Base-by-base conservation (phyloP, 257 asterid genomes). In the Petunia axillaris region DNA sequence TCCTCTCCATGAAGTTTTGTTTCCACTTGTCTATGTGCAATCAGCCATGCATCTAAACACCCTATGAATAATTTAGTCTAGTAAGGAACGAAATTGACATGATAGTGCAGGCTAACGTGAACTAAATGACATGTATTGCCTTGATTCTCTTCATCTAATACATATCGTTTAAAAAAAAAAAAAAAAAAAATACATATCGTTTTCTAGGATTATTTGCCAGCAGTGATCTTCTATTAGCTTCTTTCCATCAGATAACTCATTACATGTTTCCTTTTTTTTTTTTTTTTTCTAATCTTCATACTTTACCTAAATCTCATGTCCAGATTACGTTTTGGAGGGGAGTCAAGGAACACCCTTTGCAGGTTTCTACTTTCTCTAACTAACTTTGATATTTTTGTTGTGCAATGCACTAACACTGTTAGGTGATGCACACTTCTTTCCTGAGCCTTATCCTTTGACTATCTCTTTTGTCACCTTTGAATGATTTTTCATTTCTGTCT, bases 291-390 rank as follows among this genome's bases (percentile, higher is more conserved):
- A 77, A 70, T 70, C 57, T 70, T 70, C 43, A 13, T 15, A 9
- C 59, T 46, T 55, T 64, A 58, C 81, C 53, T 11, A 48, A 60
- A 40, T 83, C 81, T 43, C 79, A 75, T 83, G 82, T 39, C 64
- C 97, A 96, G 99, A 96, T 90, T 96, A 96, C 83, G 96, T 96
- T 81, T 90, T 96, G 97, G 98, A 96, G 88, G 99, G 99, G 83
- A 96, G 97, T 79, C 94, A 94, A 82, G 98, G 98, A 82, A 96
- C 99, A 10, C 93, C 99, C 6, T 96, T 96, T 91, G 94, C 97
- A 94, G 99, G 99, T 94, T 85, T 82, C 85, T 81, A 35, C 16
- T 70, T 70, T 16, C 58, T 35, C 76, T 2, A 44, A 65, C 74
- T 65, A 40, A 46, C 43, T 70, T 46, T 25, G 59, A 11, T 70